Conservation (phyloP, 345 rosid genomes). For the Brassica incana region DNA sequence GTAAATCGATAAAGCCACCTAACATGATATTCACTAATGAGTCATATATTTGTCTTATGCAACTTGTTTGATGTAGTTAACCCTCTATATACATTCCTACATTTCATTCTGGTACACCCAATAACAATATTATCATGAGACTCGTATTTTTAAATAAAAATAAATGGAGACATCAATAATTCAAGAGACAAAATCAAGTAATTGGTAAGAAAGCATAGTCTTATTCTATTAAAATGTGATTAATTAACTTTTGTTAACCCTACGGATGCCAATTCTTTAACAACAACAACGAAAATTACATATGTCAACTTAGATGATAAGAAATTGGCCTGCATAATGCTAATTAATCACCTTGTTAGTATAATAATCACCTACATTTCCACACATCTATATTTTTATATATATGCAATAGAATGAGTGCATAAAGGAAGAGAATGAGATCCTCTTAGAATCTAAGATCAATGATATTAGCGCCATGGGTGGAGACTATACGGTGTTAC, state of each 20-base stretch:
- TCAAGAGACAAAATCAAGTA: not conserved
- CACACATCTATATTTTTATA: not conserved
- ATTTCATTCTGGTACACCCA: constrained; percentile 3
- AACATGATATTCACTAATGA: not conserved
- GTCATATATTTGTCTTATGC: not conserved
- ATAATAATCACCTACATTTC: not conserved
- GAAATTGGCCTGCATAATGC: not conserved
- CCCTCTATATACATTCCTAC: not conserved
- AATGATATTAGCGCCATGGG: constrained; percentile 35
- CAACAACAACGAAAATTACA: not conserved
- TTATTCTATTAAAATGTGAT: not conserved
- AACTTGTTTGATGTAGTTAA: constrained; percentile 7
- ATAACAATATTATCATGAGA: constrained; percentile 12
- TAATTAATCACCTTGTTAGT: not conserved
- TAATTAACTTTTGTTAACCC: not conserved
- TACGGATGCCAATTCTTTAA: not conserved
- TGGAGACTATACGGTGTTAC: constrained; percentile 31
- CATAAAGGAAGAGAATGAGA: constrained; percentile 25
- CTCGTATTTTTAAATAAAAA: not conserved
- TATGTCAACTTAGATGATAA: not conserved
- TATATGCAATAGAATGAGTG: not conserved
- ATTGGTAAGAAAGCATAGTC: not conserved
- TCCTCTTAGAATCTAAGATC: constrained; percentile 41
- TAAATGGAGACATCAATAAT: not conserved
- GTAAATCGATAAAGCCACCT: not conserved